Conservation (phyloP, 495 filamentous ascomycete species). For the Geopyxis carbonaria region DNA sequence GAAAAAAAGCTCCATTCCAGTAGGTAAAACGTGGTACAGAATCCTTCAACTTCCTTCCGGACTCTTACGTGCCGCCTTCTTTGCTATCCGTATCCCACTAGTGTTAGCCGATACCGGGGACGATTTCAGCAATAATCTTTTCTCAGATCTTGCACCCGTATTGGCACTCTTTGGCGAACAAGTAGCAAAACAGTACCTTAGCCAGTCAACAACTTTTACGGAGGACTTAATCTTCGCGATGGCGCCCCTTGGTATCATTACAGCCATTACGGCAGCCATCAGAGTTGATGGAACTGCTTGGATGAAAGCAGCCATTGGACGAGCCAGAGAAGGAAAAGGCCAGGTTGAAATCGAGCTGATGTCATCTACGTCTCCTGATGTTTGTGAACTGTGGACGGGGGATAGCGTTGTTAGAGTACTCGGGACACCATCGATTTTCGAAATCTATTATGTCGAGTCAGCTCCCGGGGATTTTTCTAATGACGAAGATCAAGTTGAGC, state of each 20-base stretch:
- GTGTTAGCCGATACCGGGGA: too few species aligned
- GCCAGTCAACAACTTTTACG: conserved; percentile 30
- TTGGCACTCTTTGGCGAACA: conserved; percentile 39
- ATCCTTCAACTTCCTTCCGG: background rate
- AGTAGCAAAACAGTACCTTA: conserved; percentile 40
- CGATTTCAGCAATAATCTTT: conserved; percentile 37
- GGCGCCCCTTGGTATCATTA: conserved; percentile 37
- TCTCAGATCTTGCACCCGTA: conserved; percentile 30
- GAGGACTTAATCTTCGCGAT: conserved; percentile 39
- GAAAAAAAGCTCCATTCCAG: too few species aligned
- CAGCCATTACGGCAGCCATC: conserved; percentile 35
- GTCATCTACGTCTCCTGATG: conserved; percentile 25
- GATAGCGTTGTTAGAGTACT: conserved; percentile 22
- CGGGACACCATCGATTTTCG: conserved; percentile 6
- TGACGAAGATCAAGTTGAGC: too few species aligned
- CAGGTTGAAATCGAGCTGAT: conserved; percentile 25
- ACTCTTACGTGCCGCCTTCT: background rate
- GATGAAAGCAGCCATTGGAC: conserved; percentile 34
- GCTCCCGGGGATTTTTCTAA: too few species aligned
- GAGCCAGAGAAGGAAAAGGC: conserved; percentile 23
- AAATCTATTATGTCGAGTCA: background rate
- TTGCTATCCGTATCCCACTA: background rate
- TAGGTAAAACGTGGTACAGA: too few species aligned
- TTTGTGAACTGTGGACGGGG: conserved; percentile 29
- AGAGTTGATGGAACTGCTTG: conserved; percentile 33